Base-by-base conservation (phyloP, 1,139 yeast species). In the Hanseniaspora sp. region DNA sequence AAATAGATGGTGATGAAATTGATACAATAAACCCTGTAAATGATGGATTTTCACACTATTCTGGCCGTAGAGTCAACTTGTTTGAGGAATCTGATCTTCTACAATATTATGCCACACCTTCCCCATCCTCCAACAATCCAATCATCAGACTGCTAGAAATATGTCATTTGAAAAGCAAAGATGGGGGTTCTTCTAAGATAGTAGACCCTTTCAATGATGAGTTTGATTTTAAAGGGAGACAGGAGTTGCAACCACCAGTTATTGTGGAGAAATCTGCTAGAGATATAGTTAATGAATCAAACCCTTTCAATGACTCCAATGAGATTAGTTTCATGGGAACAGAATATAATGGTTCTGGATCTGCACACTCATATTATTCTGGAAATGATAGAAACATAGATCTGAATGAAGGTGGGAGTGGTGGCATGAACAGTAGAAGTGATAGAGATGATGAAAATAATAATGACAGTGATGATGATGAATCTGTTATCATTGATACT, bases 151-250 rank as follows among this genome's bases (percentile, higher is more conserved):
- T 30, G 1, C 12, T 49, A 5, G 35, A 15, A 30, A 44, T 8
- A 30, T 8, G 38, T 39, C n/a, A 33, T 6, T 23, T 49, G 23
- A 37, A 17, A 12, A 17, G 6, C 33, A 13, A 23, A 17, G 5
- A 37, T 31, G 4, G 23, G 15, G 5, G 30, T 33, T 18, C 18
- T 29, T 6, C 12, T 28, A 6, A 41, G n/a, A 15, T 15, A n/a
- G 6, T 15, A 40, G 59, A 64, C 51, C 67, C 67, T 11, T 65
- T 63, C 44, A 62, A 58, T 41, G 62, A 63, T 39, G 67, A 64
- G 52, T 62, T 62, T 53, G 59, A 63, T 45, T 63, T 62, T 48
- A 58, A 56, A 38, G 57, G 57, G 17, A 59, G 66, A 17, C 48
- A 53, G 18, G 18, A 43, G 5, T 13, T 53, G 7, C 40, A 44